Conservation (phyloP, 176 grass and related monocot species). For the Phragmites australis region DNA sequence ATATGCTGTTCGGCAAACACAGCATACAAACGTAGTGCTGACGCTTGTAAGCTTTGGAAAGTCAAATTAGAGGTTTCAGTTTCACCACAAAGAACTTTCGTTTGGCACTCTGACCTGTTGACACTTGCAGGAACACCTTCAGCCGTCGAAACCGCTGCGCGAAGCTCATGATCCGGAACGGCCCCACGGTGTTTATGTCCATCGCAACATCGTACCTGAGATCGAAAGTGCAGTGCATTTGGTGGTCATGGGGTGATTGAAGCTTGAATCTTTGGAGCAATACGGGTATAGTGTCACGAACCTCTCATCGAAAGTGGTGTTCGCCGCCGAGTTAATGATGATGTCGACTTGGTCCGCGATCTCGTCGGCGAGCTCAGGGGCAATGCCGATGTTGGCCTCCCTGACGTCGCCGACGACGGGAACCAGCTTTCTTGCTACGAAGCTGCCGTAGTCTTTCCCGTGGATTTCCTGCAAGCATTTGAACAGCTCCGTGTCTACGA, state of each 20-base stretch:
- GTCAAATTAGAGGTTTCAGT: neutral
- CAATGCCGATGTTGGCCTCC: constrained; percentile 78
- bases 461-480: constrained; percentile 63
- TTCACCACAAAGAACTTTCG: neutral
- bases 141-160: constrained; percentile 67
- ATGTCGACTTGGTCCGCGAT: constrained; percentile 68
- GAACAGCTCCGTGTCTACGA: constrained; percentile 81
- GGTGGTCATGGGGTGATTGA: neutral
- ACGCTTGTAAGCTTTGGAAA: neutral
- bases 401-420: constrained; percentile 80
- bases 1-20: constrained; percentile 58
- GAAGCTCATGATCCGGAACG: constrained; percentile 91
- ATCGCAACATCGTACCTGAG: constrained; percentile 86
- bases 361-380: constrained; percentile 54
- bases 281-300: constrained; percentile 4
- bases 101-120: constrained; percentile 63
- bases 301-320: constrained; percentile 97
- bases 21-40: neutral
- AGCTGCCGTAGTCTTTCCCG: constrained; percentile 66
- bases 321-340: constrained; percentile 84
- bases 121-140: constrained; percentile 91
- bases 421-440: constrained; percentile 64
- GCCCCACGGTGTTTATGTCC: constrained; percentile 90
- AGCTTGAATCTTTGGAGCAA: neutral
- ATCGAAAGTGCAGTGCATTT: neutral